Percentiles rank a stretch among this genome's conserved stretches.
Evolutionary conservation across 371 early-diverging fungal genomes (phyloP).

Genomic region (Blastocladiella emersonii): DNA sequence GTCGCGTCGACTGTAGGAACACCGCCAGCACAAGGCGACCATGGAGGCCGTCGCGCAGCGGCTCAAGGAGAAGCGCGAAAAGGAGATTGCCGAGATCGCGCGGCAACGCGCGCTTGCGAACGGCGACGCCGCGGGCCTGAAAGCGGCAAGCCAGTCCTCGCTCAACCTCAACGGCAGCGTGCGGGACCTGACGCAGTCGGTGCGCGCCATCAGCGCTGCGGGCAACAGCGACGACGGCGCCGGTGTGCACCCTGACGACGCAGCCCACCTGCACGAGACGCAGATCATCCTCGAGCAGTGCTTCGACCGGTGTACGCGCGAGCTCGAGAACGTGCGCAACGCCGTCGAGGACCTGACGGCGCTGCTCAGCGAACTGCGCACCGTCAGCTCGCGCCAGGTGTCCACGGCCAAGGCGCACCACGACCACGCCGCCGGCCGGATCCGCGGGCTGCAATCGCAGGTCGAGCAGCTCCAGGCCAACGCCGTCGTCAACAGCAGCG

Average conservation of each 20-base stretch:
- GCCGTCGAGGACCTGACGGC: neutral
- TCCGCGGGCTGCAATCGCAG: neutral
- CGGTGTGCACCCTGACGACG: neutral
- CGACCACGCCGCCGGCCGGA: neutral
- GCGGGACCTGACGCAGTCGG: neutral
- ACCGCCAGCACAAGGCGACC: constrained; percentile 3
- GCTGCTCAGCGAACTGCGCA: neutral
- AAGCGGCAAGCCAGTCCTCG: neutral
- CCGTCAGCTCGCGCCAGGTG: neutral
- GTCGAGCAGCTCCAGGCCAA: neutral
- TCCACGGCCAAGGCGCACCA: neutral
- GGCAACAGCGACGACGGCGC: neutral
- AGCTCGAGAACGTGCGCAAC: neutral
- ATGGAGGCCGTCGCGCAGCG: neutral
- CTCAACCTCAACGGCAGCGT: neutral
- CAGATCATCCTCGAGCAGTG: neutral
- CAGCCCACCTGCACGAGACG: neutral
- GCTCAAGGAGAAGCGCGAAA: neutral
- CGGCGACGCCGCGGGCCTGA: neutral
- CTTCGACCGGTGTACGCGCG: neutral
- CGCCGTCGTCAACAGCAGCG: too few species aligned
- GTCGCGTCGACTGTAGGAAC: neutral
- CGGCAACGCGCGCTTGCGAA: neutral
- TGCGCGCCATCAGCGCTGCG: neutral
- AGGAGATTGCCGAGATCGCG: neutral